Evolutionary conservation across 2,329 filamentous ascomycete genomes (phyloP), one percentile per base, ranked within the genome.

Genomic region (Pseudogymnoascus sp.): DNA sequence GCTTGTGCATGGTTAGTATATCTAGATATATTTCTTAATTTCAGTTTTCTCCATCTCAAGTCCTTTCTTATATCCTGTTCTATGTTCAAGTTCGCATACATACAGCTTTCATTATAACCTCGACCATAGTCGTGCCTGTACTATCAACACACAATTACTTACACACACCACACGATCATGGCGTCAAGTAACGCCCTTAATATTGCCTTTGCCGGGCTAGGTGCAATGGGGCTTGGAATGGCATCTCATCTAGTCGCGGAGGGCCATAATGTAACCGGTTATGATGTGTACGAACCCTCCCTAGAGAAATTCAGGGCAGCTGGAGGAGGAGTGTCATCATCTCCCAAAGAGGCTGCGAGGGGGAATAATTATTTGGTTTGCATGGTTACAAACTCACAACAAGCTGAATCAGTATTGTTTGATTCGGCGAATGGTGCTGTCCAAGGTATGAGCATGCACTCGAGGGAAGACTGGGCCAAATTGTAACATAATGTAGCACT

Each of bases 161-260:
- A 7, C 42, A 23, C 42, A 47, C 31, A 4, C 42, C 18, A 16
- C 44, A 23, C 12, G 7, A 59, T 21, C 40, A 62, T 44, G 33
- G 21, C 11, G 18, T 14, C 60, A 12, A 59, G 18, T 23, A 50
- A 82, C 79, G 70, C 78, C 79, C 25, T 70, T 75, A 62, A 77
- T n/a, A 62, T 89, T 62, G 82, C 84, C 67, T 90, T 91, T 75
- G 86, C 89, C 66, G 89, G 89, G 78, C 85, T 92, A 2, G 89
- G 89, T 63, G 88, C 88, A 75, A 91, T 91, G 89, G 89, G 89
- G 71, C 89, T 90, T 73, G 89, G 89, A 72, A 91, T 92, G 88
- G 89, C 89, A 66, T 89, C 84, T 65, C 82, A 91, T 71, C 82
- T 92, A 53, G 78, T 91, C 69, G 84, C 85, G 67, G 76, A 82